Base-by-base conservation (phyloP, 2,329 filamentous ascomycete species). In the Diplodia corticola region DNA sequence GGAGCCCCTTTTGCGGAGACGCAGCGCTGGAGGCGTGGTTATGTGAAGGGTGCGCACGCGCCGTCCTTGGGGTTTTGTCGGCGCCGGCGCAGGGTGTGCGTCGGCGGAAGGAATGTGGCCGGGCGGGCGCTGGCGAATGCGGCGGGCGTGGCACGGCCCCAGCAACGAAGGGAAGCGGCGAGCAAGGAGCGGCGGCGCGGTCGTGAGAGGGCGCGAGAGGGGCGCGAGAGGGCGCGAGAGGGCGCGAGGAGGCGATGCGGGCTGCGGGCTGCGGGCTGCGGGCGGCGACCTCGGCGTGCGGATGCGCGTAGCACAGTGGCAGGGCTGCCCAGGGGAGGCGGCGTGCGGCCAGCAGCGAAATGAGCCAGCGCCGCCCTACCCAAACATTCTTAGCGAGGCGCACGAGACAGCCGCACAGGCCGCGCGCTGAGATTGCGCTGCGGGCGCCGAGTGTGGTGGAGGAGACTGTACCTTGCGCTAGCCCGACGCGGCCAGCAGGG, bases 21-120 rank as follows among this genome's bases (percentile, higher is more conserved):
- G 63, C 37, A 48, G 50, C 26, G 63, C 44, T 55, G 63, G 63
- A 46, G 50, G 50, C 50, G 61, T 65, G 63, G 63, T 55, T 26
- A 15, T 24, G 26, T 51, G 50, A 48, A 46, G 63, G 50, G 51
- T 55, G 51, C 35, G 50, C 50, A 54, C 35, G 61, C 61, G 61
- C 49, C 49, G 49, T 54, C 50, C 61, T 54, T 22, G 57, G 44
- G 24, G 37, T 61, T 54, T 64, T 61, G 57, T 61, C 57, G 57
- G 57, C 57, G 57, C 44, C 57, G 57, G 57, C 57, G 57, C 57
- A 61, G 48, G 48, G 61, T 53, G 48, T 64, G 50, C 51, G 63
- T 55, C 63, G 50, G 63, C 44, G 63, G 59, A 57, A 65, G 63
- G 44, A 35, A 55, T 55, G 63, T 64, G 61, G 61, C 50, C 61